These are phyloP conservation scores for Isoetes taiwanensis DNA, from an alignment of 75 land plant genomes.

Conservation along the genomic window DNA sequence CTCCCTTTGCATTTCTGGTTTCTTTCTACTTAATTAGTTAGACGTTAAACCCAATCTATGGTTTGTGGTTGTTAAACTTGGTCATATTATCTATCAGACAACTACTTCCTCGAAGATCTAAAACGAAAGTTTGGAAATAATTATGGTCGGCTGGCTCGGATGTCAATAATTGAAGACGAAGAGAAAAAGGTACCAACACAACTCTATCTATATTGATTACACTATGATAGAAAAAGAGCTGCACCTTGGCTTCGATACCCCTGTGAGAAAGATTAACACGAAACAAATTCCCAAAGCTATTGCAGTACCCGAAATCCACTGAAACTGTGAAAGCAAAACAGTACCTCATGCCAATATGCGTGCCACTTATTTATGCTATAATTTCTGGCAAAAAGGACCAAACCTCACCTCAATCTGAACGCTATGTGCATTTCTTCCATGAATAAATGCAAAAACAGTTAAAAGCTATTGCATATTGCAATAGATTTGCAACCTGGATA, in stretches of 20 bases:
- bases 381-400: not conserved
- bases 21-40: too few species aligned
- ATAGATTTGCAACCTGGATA: slow-evolving; percentile 75
- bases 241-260: slow-evolving; percentile 88
- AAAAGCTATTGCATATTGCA: slow-evolving; percentile 73
- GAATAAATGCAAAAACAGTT: slow-evolving; percentile 36
- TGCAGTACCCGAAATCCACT: slow-evolving; percentile 72
- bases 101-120: slow-evolving; percentile 56
- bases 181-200: slow-evolving; percentile 64
- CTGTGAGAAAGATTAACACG: slow-evolving; percentile 54
- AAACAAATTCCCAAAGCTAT: slow-evolving; percentile 75
- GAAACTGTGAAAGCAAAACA: slow-evolving; percentile 41
- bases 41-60: too few species aligned
- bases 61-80: too few species aligned
- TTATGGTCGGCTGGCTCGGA: slow-evolving; percentile 35
- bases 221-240: too few species aligned
- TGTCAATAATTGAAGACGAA: slow-evolving; percentile 75
- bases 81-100: slow-evolving; percentile 73
- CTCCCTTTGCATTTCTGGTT: not conserved
- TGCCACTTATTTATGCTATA: too few species aligned
- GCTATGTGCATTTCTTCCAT: slow-evolving; percentile 20
- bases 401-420: slow-evolving; percentile 58
- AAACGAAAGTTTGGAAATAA: slow-evolving; percentile 42
- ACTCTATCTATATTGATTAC: too few species aligned
- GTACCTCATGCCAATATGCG: too few species aligned